Evolutionary conservation across 768 basidiomycete genomes (phyloP).

Genomic region (Termitomyces sp.): DNA sequence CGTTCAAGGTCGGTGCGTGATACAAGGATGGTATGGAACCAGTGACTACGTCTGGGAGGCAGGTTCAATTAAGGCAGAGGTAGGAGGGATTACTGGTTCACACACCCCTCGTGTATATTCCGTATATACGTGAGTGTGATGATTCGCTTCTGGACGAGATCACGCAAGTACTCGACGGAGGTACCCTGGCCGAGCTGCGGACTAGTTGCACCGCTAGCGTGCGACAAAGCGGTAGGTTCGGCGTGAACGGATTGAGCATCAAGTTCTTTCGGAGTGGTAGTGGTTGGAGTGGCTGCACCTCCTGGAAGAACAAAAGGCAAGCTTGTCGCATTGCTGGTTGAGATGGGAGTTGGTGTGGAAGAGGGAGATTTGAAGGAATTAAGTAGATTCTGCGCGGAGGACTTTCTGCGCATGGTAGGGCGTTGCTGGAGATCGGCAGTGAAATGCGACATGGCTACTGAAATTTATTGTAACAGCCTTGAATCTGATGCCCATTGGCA

Average conservation of each 20-base stretch:
- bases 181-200: constrained; percentile 59
- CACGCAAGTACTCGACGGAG: constrained; percentile 74
- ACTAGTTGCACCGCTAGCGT: constrained; percentile 34
- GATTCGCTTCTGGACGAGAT: constrained; percentile 80
- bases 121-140: constrained; percentile 82
- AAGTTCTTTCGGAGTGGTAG: constrained; percentile 56
- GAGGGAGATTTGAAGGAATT: constrained; percentile 60
- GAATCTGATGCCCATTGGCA: constrained; percentile 7
- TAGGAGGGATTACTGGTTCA: constrained; percentile 12
- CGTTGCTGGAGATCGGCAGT: constrained; percentile 32
- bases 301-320: constrained; percentile 34
- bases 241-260: constrained; percentile 68
- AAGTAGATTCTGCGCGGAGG: constrained; percentile 80
- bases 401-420: constrained; percentile 78
- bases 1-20: constrained; percentile 70
- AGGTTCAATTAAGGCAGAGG: neutral
- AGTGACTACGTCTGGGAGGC: constrained; percentile 62
- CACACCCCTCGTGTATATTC: constrained; percentile 84
- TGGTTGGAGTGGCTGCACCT: constrained; percentile 38
- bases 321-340: constrained; percentile 28
- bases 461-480: constrained; percentile 2
- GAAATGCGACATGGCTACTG: constrained; percentile 34
- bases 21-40: constrained; percentile 87
- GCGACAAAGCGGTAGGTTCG: constrained; percentile 31
- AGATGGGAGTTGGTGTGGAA: constrained; percentile 30